Evolutionary conservation across 495 filamentous ascomycete genomes (phyloP), one percentile per base, ranked within the genome.

Genomic region (Hypoxylon perforatum): DNA sequence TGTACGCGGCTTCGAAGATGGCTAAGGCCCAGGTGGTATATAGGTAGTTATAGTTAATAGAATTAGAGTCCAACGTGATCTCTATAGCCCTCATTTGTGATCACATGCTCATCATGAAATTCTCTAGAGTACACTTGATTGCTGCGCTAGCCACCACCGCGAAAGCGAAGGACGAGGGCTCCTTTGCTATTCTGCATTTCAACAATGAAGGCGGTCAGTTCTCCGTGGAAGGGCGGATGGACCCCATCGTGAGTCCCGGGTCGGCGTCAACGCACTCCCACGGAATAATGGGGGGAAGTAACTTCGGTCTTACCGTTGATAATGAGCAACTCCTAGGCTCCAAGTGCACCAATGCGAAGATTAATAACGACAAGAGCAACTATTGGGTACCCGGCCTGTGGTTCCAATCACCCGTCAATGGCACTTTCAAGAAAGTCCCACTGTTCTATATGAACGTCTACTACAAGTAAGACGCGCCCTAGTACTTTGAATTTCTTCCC

Each of bases 311-410:
- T 69, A 81, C 76, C 41, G 87, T 88, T 77, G 81, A 80, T 28
- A 90, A 86, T 54, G 75, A 84, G 44, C 69, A 79, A 21, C 81
- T 90, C 5, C 80, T 82, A 36, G 58, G 77, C 52, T 88, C 90
- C 0, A 77, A 74, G 2, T 94, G 91, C 76, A 88, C 86, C 57
- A 87, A 87, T 8, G 88, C 89, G 57, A 78, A 78, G 11, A 80
- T 88, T 56, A 84, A 80, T 55, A 79, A 82, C 54, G 91, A 94
- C 74, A 78, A 87, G 61, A 90, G 86, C 65, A 88, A 87, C 73
- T 93, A 94, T 78, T 93, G 91, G 91, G 84, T 87, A 38, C 89
- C 91, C 4, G 76, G 75, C 35, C 78, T 93, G 9, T 92, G 85
- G 76, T 92, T 82, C 67, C 71, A 77, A 60, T 79, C 80, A 30